Base-by-base conservation (phyloP, 2,329 filamentous ascomycete species). In the Pseudofabraea citricarpa region DNA sequence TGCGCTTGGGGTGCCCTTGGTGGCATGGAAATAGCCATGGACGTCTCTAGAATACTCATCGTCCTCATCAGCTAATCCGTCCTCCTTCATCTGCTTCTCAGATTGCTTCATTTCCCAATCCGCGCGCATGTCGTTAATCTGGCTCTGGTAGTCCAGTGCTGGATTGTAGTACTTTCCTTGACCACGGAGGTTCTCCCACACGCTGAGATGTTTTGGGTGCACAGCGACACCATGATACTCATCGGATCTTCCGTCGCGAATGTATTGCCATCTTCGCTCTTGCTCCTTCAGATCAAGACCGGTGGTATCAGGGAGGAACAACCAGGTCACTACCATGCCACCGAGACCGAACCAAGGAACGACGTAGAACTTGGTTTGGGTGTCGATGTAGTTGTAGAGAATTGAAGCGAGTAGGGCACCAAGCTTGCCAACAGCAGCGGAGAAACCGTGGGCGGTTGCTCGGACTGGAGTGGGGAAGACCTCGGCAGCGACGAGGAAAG, bases 281-380 rank as follows among this genome's bases (percentile, higher is more conserved):
- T 96, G 90, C 68, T 97, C 91, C 75, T 95, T 95, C 50, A 97
- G 81, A 63, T 97, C 91, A 29, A 97, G 85, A 44, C 91, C 91
- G 8, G 90, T 96, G 57, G 91, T 97, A 64, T 97, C 91, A n/a
- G 91, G 91, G 23, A 97, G 82, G 76, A 89, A 97, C 57, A 94
- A 53, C 54, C 71, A 82, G 33, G 90, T 96, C 47, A 96, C 66
- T 21, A 96, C 55, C 70, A 93, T 87, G 55, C 91, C 91, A 13
- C 74, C 83, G 13, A 96, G 83, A 61, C 91, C 91, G 64, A 95
- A 96, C 91, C 91, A 96, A 16, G 91, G 90, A 1, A 96, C 89
- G 33, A 96, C 81, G 65, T 90, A 83, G 72, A 96, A 96, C 65
- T 91, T 93, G 49, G 77, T 85, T 63, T 85, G 81, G 2, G 79